Conservation (phyloP, 768 basidiomycete genomes). For the Coprinellus aureogranulatus region DNA sequence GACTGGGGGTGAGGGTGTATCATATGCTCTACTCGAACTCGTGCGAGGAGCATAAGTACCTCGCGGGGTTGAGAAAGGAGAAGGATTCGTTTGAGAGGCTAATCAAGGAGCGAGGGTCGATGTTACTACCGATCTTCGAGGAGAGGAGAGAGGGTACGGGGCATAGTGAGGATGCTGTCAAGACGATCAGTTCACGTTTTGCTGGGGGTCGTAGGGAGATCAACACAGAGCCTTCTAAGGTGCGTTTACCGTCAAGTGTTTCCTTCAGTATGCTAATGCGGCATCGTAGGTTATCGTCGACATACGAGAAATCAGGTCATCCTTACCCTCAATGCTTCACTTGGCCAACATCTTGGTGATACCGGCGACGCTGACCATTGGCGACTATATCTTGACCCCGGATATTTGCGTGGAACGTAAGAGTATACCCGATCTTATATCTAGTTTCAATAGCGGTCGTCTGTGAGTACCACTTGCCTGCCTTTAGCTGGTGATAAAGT, state of each 20-base stretch:
- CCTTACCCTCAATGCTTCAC: constrained; percentile 86
- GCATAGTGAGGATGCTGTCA: constrained; percentile 60
- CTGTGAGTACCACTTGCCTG: constrained; percentile 55
- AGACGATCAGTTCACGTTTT: constrained; percentile 78
- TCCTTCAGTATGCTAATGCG: neutral
- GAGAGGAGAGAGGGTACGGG: constrained; percentile 44
- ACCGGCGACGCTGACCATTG: constrained; percentile 91
- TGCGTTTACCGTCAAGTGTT: constrained; percentile 18
- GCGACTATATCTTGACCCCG: constrained; percentile 93
- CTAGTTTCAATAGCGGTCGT: constrained; percentile 90
- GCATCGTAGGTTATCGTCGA: constrained; percentile 84
- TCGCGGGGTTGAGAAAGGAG: constrained; percentile 83
- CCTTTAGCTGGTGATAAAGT: neutral
- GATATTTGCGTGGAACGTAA: constrained; percentile 97
- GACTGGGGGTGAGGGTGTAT: constrained; percentile 83
- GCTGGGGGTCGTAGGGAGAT: constrained; percentile 81
- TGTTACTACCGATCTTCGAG: constrained; percentile 83
- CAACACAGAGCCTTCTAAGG: constrained; percentile 63
- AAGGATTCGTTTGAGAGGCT: constrained; percentile 91
- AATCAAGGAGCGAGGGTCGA: constrained; percentile 90
- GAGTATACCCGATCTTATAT: constrained; percentile 87
- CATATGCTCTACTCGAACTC: constrained; percentile 94
- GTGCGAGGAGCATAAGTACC: constrained; percentile 93
- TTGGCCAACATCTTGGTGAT: constrained; percentile 75
- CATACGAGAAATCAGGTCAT: constrained; percentile 94